A percentile compares a stretch with the other conserved stretches of the same genome.
These are phyloP conservation scores for Flagelloscypha sp. DNA, from an alignment of 768 basidiomycete genomes.

Conservation along the genomic window DNA sequence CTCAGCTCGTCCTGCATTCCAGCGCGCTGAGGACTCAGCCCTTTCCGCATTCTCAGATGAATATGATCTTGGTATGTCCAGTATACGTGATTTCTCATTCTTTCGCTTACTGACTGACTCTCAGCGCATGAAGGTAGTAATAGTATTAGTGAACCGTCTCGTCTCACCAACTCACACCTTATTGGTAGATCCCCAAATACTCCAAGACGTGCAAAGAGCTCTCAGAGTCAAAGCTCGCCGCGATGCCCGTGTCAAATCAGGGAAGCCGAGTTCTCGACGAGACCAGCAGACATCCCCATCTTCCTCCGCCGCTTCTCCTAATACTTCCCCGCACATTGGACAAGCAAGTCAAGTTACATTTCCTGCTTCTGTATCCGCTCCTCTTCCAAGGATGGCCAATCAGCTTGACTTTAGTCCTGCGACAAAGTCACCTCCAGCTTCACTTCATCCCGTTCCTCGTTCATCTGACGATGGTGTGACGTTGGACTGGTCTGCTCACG, in stretches of 20 bases:
- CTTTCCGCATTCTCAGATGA: conserved; percentile 57
- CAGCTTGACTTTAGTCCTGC: conserved; percentile 63
- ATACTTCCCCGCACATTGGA: background rate
- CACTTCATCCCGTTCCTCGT: conserved; percentile 56
- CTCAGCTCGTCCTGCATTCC: conserved; percentile 17
- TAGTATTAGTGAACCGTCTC: background rate
- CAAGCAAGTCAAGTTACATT: conserved; percentile 1
- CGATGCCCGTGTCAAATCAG: conserved; percentile 49
- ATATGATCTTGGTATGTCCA: conserved; percentile 63
- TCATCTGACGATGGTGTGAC: conserved; percentile 64
- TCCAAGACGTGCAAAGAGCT: conserved; percentile 75
- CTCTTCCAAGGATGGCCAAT: conserved; percentile 14
- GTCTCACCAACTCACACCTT: conserved; percentile 1
- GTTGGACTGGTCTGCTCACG: conserved; percentile 64
- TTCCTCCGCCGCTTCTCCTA: conserved; percentile 12
- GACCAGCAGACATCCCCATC: conserved; percentile 15
- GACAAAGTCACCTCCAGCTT: conserved; percentile 29
- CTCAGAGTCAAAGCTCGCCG: conserved; percentile 65
- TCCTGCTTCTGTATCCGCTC: conserved; percentile 16
- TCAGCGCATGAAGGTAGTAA: conserved; percentile 68
- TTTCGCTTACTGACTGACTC: conserved; percentile 9
- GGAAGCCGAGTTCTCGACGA: conserved; percentile 10
- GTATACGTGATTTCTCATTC: conserved; percentile 3
- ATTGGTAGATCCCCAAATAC: conserved; percentile 60
- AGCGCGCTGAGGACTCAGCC: conserved; percentile 23